These are phyloP conservation scores for Aspergillus texensis DNA, from an alignment of 2,329 filamentous ascomycete species.

Conservation along the genomic window DNA sequence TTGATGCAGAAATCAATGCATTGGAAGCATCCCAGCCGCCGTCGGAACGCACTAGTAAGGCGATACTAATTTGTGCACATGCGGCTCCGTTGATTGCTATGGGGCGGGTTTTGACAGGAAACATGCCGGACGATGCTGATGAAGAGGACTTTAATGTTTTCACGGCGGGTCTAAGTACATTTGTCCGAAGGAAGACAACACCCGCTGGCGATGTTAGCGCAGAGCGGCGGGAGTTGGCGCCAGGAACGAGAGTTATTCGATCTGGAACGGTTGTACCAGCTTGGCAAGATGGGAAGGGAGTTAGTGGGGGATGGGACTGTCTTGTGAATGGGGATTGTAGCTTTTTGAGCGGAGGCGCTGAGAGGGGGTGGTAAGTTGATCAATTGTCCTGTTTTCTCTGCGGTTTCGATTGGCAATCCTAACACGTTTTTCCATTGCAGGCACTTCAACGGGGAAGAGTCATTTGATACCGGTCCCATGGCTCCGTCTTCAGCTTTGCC, in stretches of 20 bases:
- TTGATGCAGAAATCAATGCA: constrained; percentile 60
- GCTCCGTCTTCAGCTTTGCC: constrained; percentile 24
- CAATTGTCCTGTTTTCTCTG: constrained; percentile 24
- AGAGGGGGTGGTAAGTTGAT: constrained; percentile 77
- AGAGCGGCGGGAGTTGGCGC: constrained; percentile 20
- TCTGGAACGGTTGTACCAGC: constrained; percentile 30
- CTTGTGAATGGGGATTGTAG: constrained; percentile 80
- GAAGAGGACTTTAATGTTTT: constrained; percentile 83
- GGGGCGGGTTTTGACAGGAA: constrained; percentile 78
- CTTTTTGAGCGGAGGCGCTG: constrained; percentile 77
- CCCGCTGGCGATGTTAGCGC: not conserved
- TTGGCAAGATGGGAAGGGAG: constrained; percentile 64
- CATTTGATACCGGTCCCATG: constrained; percentile 45
- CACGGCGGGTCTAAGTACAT: constrained; percentile 79
- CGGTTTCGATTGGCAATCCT: constrained; percentile 28
- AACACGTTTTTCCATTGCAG: constrained; percentile 20
- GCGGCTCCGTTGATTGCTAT: constrained; percentile 87
- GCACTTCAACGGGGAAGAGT: constrained; percentile 52
- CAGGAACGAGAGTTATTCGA: constrained; percentile 33
- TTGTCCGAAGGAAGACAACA: constrained; percentile 47
- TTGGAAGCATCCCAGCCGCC: constrained; percentile 52
- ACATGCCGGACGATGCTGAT: constrained; percentile 70
- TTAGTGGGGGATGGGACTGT: constrained; percentile 79
- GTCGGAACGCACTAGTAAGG: constrained; percentile 50
- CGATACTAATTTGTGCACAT: constrained; percentile 83